Base-by-base conservation (phyloP, 768 basidiomycete genomes). In the Tylopilus balloui region DNA sequence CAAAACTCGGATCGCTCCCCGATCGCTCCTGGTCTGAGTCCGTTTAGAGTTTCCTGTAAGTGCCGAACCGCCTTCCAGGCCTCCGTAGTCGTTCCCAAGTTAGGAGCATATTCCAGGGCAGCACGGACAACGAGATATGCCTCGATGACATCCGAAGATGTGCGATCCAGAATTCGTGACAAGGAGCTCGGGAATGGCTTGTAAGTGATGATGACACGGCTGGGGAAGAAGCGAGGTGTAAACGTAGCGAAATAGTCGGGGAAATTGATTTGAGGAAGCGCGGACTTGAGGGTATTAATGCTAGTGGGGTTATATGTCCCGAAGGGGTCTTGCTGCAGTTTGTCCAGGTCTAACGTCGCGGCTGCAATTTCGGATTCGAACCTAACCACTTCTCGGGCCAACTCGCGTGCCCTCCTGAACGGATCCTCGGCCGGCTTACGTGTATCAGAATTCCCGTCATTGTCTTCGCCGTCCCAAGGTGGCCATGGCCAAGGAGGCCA, bases 401-500 rank as follows among this genome's bases (percentile, higher is more conserved):
- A 72, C 41, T 78, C 76, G 19, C 73, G 77, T 8, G 84, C 80
- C 48, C 75, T 73, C 47, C 78, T 47, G 48, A 68, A 69, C 1
- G 66, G 66, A 51, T 69, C 66, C 0, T 58, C 50, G 12, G 59
- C 47, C 2, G 54, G 64, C 47, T 74, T 75, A 34, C 63, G 55
- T 31, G 58, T 65, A 24, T 77, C 73, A 15, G 69, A 66, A 29
- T 69, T 68, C 6, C 71, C 71, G 25, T 71, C 73, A n/a, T 75
- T 80, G 15, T 75, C 80, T 25, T 82, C 81, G 21, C 69, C 81
- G 36, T 77, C 84, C 87, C 88, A 92, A 6, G 92, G 91, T 61
- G 88, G 86, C 86, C 86, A 86, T 14, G 86, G 84, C 85, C 86
- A 84, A 32, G 85, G 85, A 36, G 87, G 88, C 86, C 85, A 88